These are phyloP conservation scores for Yamadazyma membranifaciens DNA, from an alignment of 1,139 yeast species.

Conservation along the genomic window DNA sequence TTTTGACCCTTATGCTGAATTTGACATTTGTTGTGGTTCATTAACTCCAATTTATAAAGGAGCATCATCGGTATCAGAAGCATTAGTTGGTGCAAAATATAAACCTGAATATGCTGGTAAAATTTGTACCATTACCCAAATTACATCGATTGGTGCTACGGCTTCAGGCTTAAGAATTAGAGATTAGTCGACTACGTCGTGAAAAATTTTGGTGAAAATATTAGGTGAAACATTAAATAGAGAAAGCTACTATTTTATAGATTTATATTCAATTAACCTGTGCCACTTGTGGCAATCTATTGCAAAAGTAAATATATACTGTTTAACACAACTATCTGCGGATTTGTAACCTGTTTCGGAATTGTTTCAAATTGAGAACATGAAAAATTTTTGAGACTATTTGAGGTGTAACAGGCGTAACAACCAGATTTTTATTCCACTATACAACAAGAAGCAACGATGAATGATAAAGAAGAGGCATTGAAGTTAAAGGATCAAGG, in stretches of 20 bases:
- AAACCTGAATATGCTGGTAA: slow-evolving; percentile 75
- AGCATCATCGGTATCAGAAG: slow-evolving; percentile 66
- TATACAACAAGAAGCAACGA: too few relatives aligned
- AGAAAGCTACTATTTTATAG: too few relatives aligned
- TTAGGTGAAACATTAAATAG: too few relatives aligned
- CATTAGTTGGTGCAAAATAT: slow-evolving; percentile 90
- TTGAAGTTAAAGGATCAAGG: slow-evolving; percentile 65
- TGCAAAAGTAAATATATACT: too few relatives aligned
- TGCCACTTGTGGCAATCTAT: too few relatives aligned
- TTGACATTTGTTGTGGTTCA: slow-evolving; percentile 85
- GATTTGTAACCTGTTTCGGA: background rate
- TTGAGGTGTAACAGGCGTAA: too few relatives aligned
- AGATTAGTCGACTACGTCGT: slow-evolving; percentile 23
- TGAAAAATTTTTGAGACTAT: too few relatives aligned
- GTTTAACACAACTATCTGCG: background rate
- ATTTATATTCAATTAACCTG: too few relatives aligned
- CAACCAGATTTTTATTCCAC: background rate
- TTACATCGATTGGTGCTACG: slow-evolving; percentile 87
- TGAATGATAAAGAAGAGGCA: slow-evolving; percentile 35
- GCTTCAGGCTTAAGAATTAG: slow-evolving; percentile 85
- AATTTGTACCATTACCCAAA: slow-evolving; percentile 69
- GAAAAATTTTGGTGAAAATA: too few relatives aligned
- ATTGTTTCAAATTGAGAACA: background rate
- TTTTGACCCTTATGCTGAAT: slow-evolving; percentile 88
- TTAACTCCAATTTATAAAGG: slow-evolving; percentile 88